phyloP scores from a whole-genome alignment of 2,329 filamentous ascomycete species.

The Fonsecaea multimorphosa region DNA sequence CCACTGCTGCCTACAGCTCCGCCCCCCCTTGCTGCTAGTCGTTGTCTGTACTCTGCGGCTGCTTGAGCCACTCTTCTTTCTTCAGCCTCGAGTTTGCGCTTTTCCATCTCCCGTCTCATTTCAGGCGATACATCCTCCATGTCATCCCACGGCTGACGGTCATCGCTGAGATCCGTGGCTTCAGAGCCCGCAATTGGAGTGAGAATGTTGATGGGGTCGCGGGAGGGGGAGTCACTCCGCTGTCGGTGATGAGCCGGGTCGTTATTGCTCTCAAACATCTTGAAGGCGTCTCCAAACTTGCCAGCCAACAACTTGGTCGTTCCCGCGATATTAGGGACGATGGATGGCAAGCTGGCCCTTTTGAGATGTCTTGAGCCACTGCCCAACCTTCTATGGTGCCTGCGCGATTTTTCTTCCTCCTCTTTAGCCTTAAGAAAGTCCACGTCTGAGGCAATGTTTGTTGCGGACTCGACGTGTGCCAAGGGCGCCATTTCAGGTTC shows the following conservation, averaged over 20 bases:
- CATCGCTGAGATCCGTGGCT: constrained; percentile 71
- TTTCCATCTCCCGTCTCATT: constrained; percentile 86
- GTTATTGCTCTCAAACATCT: constrained; percentile 76
- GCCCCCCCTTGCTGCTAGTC: constrained; percentile 68
- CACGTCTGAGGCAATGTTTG: constrained; percentile 76
- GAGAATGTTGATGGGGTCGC: constrained; percentile 54
- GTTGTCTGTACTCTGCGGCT: constrained; percentile 83
- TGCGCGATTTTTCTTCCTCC: constrained; percentile 63
- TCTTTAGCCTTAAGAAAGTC: constrained; percentile 83
- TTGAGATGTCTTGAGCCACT: constrained; percentile 67
- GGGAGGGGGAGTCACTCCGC: constrained; percentile 53
- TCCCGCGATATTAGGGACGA: constrained; percentile 65
- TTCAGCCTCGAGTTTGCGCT: constrained; percentile 79
- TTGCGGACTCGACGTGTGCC: constrained; percentile 59
- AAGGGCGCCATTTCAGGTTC: constrained; percentile 35
- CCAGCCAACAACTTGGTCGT: constrained; percentile 84
- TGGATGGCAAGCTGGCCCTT: constrained; percentile 71
- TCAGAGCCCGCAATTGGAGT: constrained; percentile 80
- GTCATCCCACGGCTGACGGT: constrained; percentile 68
- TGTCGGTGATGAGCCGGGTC: constrained; percentile 36
- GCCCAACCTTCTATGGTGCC: constrained; percentile 62
- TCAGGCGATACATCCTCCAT: constrained; percentile 80
- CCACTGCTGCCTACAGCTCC: constrained; percentile 48
- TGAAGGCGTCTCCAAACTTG: constrained; percentile 92
- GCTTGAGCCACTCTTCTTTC: constrained; percentile 88